Evolutionary conservation across 352 stramenopile species (phyloP), one percentile per base, ranked within the genome.

Genomic region (Phytophthora hybrid): DNA sequence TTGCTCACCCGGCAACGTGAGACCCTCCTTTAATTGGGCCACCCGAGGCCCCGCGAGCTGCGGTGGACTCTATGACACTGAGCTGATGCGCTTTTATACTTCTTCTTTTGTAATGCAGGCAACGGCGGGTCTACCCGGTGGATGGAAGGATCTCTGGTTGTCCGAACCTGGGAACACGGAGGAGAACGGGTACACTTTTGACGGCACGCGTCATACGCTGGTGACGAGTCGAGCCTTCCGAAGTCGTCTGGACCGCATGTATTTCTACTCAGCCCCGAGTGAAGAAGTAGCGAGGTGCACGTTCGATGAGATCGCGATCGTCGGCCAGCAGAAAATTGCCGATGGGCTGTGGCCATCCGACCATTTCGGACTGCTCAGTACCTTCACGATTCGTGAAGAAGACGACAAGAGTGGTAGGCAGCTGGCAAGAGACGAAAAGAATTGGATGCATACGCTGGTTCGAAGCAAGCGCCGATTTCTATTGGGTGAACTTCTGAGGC

Each of bases 101-200:
- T 39, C 49, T 60, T 18, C 18, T 44, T n/a, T 26, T 59, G 21
- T 52, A 7, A 2, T 69, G n/a, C 56, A 80, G 63, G 77, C 84
- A 32, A 83, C 81, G 5, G 66, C 83, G 5, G 88, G 86, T 0
- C 62, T 95, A 10, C 88, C 86, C 18, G 51, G 64, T 5, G 74
- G 77, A 1, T 95, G 88, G 88, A 90, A 76, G 18, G 88, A 95
- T 51, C 78, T 93, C 4, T 95, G 88, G 88, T 68, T 95, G 37
- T 81, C 71, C 0, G 79, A 93, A 11, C 63, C 68, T 8, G 85
- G 84, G 21, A 92, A 93, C 39, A 91, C 88, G 3, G 86, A 95
- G 60, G 78, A n/a, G n/a, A n/a, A n/a, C n/a, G n/a, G n/a, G n/a
- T n/a, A n/a, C n/a, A n/a, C n/a, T n/a, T n/a, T n/a, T 57, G 88